A percentile compares a stretch with the other conserved stretches of the same genome.
These are phyloP conservation scores for Plenodomus tracheiphilus DNA, from an alignment of 2,329 filamentous ascomycete species.

Conservation along the genomic window DNA sequence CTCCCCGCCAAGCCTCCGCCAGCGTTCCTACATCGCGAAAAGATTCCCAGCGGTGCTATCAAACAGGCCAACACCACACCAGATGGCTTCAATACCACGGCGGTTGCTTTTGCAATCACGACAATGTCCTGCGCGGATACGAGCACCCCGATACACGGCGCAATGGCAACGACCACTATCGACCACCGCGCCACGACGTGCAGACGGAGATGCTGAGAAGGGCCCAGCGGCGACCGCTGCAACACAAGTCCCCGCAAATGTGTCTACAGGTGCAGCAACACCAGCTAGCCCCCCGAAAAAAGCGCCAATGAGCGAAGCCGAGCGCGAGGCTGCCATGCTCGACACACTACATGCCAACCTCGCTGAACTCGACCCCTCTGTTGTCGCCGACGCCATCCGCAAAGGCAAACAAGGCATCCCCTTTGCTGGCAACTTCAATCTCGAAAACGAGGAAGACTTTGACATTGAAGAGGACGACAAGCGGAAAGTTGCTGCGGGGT, in stretches of 20 bases:
- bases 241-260: slow-evolving; percentile 6
- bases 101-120: slow-evolving; percentile 36
- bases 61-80: slow-evolving; percentile 10
- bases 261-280: too few species aligned
- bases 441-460: slow-evolving; percentile 33
- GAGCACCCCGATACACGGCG: slow-evolving; percentile 16
- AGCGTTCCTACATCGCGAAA: slow-evolving; percentile 31
- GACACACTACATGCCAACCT: slow-evolving; percentile 26
- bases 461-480: slow-evolving; percentile 20
- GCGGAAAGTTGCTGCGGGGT: slow-evolving; percentile 22
- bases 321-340: slow-evolving; percentile 23
- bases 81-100: slow-evolving; percentile 44
- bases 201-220: slow-evolving; percentile 20
- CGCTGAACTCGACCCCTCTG: slow-evolving; percentile 25
- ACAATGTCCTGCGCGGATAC: slow-evolving; percentile 31
- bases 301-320: slow-evolving; percentile 5
- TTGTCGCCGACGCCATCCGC: slow-evolving; percentile 25
- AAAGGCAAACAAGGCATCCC: slow-evolving; percentile 28
- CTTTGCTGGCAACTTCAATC: slow-evolving; percentile 14
- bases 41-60: slow-evolving; percentile 26
- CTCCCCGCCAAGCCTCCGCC: slow-evolving; percentile 26
- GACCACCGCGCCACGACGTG: slow-evolving; percentile 24
- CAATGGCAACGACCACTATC: slow-evolving; percentile 43
- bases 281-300: not conserved
- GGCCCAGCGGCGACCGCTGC: slow-evolving; percentile 11